Conservation (phyloP, 768 basidiomycete genomes). For the Boletellus emodensis region DNA sequence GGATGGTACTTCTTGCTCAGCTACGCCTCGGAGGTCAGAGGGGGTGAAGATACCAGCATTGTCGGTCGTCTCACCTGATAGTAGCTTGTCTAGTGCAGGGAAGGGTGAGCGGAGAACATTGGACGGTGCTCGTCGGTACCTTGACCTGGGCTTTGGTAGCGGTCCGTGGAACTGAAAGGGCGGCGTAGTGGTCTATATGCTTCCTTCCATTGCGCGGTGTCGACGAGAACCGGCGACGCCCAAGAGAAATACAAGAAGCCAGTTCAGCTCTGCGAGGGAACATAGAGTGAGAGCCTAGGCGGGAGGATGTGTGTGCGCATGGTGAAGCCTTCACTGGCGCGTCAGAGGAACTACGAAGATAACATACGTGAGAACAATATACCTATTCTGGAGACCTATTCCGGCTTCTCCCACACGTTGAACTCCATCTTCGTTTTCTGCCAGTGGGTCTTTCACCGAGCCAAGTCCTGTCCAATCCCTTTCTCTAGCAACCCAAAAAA, state of each 20-base stretch:
- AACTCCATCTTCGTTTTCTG: neutral
- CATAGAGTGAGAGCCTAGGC: neutral
- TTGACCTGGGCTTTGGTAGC: slow-evolving; percentile 34
- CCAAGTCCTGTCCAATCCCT: slow-evolving; percentile 1
- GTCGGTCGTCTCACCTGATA: slow-evolving; percentile 21
- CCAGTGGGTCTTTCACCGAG: neutral
- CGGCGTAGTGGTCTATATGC: slow-evolving; percentile 26
- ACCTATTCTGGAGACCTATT: neutral
- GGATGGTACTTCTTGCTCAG: slow-evolving; percentile 49
- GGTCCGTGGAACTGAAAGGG: slow-evolving; percentile 23
- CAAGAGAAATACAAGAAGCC: neutral
- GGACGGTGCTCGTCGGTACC: slow-evolving; percentile 8
- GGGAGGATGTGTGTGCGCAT: neutral
- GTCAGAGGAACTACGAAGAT: neutral
- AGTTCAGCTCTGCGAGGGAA: neutral
- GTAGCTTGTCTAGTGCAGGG: slow-evolving; percentile 23
- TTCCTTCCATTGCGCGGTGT: slow-evolving; percentile 9
- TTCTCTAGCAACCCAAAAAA: neutral
- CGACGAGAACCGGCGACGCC: slow-evolving; percentile 20
- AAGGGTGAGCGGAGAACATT: neutral
- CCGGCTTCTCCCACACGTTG: slow-evolving; percentile 22
- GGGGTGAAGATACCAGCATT: neutral
- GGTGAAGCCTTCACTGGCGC: neutral
- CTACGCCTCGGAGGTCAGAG: slow-evolving; percentile 22
- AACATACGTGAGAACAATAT: slow-evolving; percentile 26